Evolutionary conservation across 176 grass and related monocot genomes (phyloP), one percentile per base, ranked within the genome.

Genomic region (Ensete ventricosum): DNA sequence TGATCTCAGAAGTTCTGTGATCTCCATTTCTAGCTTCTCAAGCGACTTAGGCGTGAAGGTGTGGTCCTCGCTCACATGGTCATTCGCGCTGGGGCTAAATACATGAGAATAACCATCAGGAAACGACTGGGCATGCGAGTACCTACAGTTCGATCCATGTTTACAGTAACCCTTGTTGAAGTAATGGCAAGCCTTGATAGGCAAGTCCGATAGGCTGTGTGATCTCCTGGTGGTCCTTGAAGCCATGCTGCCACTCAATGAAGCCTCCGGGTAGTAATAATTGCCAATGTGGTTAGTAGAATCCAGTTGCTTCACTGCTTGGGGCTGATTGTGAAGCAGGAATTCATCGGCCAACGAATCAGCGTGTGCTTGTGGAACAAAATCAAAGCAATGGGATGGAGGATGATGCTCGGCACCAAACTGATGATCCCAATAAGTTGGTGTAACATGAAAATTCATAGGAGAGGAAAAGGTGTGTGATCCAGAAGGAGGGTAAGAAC

Each of bases 81-180:
- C 43, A 50, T 14, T 19, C 14, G 20, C 20, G 48, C 20, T 70
- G 48, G 67, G 7, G 67, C 67, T 51, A 51, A n/a, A 50, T 11
- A 48, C 67, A 51, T 50, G 16, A 70, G 67, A 19, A 59, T 10
- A 72, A 4, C 79, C 76, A 27, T 92, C 87, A 14, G 74, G 29
- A 63, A 69, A 83, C 19, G 74, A 82, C 49, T 87, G 76, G 24
- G 85, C 77, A 64, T 96, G 92, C 12, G 85, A 79, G 76, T 86
- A 96, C 65, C 79, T 77, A 77, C 93, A 96, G 65, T 81, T 86
- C 48, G 77, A 64, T 0, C 93, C 93, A 73, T 92, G 87, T 77
- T 88, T 96, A 81, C 93, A 96, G 11, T 76, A 80, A 27, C 90
- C 93, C 55, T 90, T 96, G 69, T 81, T 65, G 79, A 90, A 96